Conservation (phyloP, 192 early-diverging fungal genomes). For the Chytriomyces sp. region DNA sequence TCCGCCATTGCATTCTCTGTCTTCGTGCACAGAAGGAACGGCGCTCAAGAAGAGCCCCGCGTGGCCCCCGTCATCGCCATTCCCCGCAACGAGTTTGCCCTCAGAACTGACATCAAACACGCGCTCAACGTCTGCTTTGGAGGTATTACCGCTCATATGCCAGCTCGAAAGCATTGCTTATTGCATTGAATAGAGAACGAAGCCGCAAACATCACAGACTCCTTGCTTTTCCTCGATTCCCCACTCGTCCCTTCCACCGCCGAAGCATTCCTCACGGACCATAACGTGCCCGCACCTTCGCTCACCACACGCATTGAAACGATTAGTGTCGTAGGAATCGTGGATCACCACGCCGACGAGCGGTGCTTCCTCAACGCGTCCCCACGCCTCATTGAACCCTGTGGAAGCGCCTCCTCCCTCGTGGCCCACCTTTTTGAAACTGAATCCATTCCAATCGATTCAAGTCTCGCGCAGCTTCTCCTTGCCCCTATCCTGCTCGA, state of each 20-base stretch:
- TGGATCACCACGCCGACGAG: slow-evolving; percentile 78
- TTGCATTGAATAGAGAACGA: not conserved
- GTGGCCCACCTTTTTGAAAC: slow-evolving; percentile 45
- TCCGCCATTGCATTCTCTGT: slow-evolving; percentile 59
- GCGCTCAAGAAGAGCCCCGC: too few relatives aligned
- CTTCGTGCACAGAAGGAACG: too few relatives aligned
- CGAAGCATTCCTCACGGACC: slow-evolving; percentile 64
- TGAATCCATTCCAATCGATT: slow-evolving; percentile 10
- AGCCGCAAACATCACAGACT: not conserved
- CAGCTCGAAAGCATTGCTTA: too few relatives aligned
- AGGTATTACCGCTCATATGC: too few relatives aligned
- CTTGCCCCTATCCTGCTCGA: slow-evolving; percentile 72
- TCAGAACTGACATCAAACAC: slow-evolving; percentile 57
- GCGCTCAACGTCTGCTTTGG: too few relatives aligned
- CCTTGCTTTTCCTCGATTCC: slow-evolving; percentile 17
- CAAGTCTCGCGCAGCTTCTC: slow-evolving; percentile 47
- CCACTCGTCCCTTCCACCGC: slow-evolving; percentile 53
- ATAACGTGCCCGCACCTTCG: slow-evolving; percentile 59
- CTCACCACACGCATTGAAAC: slow-evolving; percentile 8
- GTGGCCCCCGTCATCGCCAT: slow-evolving; percentile 69
- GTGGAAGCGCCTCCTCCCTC: slow-evolving; percentile 62
- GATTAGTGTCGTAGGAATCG: slow-evolving; percentile 52
- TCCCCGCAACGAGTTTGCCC: slow-evolving; percentile 57
- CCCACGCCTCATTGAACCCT: slow-evolving; percentile 55
- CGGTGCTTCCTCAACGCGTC: slow-evolving; percentile 43